Evolutionary conservation across 2,329 filamentous ascomycete species (phyloP), one percentile per base, ranked within the genome.

Genomic region (Chaetoscypha palmicola): DNA sequence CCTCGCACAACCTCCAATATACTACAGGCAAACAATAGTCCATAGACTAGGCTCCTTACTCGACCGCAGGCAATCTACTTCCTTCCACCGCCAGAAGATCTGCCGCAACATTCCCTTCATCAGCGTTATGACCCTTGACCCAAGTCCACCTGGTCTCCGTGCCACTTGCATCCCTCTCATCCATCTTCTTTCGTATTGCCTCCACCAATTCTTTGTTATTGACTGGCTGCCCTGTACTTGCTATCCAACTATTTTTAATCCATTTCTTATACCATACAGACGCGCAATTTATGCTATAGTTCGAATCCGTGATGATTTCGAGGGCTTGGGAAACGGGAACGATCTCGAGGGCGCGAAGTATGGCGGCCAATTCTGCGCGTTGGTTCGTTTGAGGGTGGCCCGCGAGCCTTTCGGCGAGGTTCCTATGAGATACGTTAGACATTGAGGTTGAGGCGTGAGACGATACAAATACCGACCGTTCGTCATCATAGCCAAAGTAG

Each of bases 331-430:
- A 72, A 12, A 76, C 66, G 1, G 86, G 81, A 2, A 82, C 79
- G 35, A 83, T 76, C 58, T 96, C 80, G 17, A 97, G 72, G 1
- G 90, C 90, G 45, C 90, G 83, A 22, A 86, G 71, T 50, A 97
- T 83, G 5, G 89, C 92, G 19, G 86, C 90, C 46, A 98, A 71
- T 67, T 98, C 92, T n/a, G 91, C 92, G 2, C 92, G 85, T 64
- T 97, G 88, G 62, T 98, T 98, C 1, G 92, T 97, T 66, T 97
- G 92, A 8, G 73, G 44, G 3, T 20, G 19, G 14, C 61, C 61
- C 30, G 50, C 39, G 1, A 64, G 49, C 24, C 53, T 47, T 44
- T 62, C 62, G 12, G 62, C 61, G 23, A 64, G 66, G 57, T 85
- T 85, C 54, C 78, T 81, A 57, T 63, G 61, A 12, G 10, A 4